phyloP scores from a whole-genome alignment of 2,329 filamentous ascomycete species.

The Neurospora crassa region DNA sequence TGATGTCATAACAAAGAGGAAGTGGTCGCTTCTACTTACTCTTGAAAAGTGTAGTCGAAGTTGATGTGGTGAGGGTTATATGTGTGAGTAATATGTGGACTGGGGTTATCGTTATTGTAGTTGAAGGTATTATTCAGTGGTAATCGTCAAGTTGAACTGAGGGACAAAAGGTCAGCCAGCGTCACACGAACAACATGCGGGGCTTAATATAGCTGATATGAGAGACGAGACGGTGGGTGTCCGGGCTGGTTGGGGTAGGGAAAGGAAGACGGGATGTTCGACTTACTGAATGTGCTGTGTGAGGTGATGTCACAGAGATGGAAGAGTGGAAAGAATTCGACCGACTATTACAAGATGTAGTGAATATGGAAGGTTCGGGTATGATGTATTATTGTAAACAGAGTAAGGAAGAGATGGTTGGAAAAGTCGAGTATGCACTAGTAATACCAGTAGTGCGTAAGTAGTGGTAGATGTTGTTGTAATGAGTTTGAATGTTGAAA shows the following conservation, averaged over 20 bases:
- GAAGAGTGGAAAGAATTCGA: not conserved
- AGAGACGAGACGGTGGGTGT: not conserved
- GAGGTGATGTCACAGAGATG: conserved; percentile 4
- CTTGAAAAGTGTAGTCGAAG: conserved; percentile 11
- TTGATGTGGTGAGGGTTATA: not conserved
- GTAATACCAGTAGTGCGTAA: not conserved
- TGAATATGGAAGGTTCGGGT: not conserved
- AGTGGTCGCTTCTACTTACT: conserved; percentile 9
- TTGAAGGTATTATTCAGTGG: not conserved
- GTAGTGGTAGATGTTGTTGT: not conserved
- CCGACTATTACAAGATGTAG: conserved; percentile 1
- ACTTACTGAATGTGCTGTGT: not conserved
- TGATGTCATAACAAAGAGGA: conserved; percentile 6
- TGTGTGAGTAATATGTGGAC: not conserved
- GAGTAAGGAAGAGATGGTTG: conserved; percentile 3
- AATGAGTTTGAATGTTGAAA: conserved; percentile 1
- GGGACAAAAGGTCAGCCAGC: conserved; percentile 1
- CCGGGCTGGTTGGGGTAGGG: not conserved
- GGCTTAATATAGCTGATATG: conserved; percentile 2
- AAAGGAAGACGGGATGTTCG: not conserved
- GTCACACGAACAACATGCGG: conserved; percentile 11
- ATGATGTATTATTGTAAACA: conserved; percentile 3
- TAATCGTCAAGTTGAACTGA: not conserved
- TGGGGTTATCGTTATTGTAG: not conserved
- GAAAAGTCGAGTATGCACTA: not conserved